Evolutionary conservation across 2,329 filamentous ascomycete genomes (phyloP).

Genomic region (Cladophialophora yegresii): DNA sequence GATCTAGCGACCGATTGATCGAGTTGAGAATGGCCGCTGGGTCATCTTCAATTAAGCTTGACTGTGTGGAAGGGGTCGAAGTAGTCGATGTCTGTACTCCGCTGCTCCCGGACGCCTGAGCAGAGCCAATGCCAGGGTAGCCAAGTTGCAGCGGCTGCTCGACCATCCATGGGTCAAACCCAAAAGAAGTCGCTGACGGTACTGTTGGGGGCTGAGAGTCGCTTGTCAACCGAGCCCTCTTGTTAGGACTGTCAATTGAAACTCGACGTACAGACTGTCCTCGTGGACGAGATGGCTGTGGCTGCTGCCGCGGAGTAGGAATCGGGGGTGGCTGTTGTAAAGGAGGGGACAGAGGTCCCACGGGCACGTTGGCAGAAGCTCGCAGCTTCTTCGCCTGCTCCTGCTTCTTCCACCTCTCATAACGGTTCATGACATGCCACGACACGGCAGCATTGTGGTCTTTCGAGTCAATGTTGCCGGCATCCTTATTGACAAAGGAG

Average conservation of each 20-base stretch:
- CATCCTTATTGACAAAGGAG: slow-evolving; percentile 37
- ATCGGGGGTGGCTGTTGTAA: slow-evolving; percentile 13
- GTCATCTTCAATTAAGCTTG: slow-evolving; percentile 27
- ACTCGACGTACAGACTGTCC: slow-evolving; percentile 26
- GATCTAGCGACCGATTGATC: slow-evolving; percentile 18
- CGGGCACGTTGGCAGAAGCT: slow-evolving; percentile 31
- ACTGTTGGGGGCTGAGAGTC: slow-evolving; percentile 15
- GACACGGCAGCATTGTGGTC: slow-evolving; percentile 36
- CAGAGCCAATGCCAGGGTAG: slow-evolving; percentile 27
- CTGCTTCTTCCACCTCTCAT: slow-evolving; percentile 36
- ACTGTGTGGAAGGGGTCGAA: slow-evolving; percentile 28
- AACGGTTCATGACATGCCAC: slow-evolving; percentile 37
- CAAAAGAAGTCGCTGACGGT: slow-evolving; percentile 17
- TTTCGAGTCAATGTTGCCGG: slow-evolving; percentile 36
- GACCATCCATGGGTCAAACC: slow-evolving; percentile 30
- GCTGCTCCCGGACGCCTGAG: slow-evolving; percentile 17
- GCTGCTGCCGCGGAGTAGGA: slow-evolving; percentile 10
- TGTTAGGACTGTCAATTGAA: slow-evolving; percentile 19
- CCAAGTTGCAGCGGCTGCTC: slow-evolving; percentile 30
- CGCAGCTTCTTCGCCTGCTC: slow-evolving; percentile 33
- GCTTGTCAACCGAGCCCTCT: slow-evolving; percentile 18
- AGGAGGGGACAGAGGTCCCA: slow-evolving; percentile 26
- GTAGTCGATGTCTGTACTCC: slow-evolving; percentile 18
- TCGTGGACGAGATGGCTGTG: slow-evolving; percentile 14
- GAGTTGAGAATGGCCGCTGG: slow-evolving; percentile 13